Conservation (phyloP, 164 flowering plant species). For the Cinnamomum micranthum region DNA sequence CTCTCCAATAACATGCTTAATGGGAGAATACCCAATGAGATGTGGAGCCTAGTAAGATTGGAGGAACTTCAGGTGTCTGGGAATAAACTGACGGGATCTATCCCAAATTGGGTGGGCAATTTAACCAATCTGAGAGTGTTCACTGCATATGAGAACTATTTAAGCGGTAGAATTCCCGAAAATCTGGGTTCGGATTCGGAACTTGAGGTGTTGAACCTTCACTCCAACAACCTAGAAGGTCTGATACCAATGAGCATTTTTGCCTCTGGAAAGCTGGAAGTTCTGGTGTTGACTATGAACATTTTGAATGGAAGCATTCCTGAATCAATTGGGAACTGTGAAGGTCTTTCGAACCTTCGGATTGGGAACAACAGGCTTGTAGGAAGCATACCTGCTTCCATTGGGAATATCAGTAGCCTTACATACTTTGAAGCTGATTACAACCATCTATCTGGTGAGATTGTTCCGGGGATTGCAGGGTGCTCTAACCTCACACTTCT, state of each 20-base stretch:
- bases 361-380: slow-evolving; percentile 74
- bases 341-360: slow-evolving; percentile 67
- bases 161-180: slow-evolving; percentile 66
- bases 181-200: slow-evolving; percentile 59
- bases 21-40: slow-evolving; percentile 69
- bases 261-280: slow-evolving; percentile 59
- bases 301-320: slow-evolving; percentile 64
- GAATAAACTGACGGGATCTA: slow-evolving; percentile 66
- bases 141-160: slow-evolving; percentile 80
- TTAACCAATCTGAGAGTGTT: slow-evolving; percentile 63
- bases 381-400: slow-evolving; percentile 66
- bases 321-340: slow-evolving; percentile 57
- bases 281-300: slow-evolving; percentile 76
- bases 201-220: slow-evolving; percentile 75
- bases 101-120: slow-evolving; percentile 77
- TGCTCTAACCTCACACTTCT: slow-evolving; percentile 84
- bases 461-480: slow-evolving; percentile 57
- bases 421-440: slow-evolving; percentile 83
- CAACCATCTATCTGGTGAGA: slow-evolving; percentile 82
- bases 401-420: slow-evolving; percentile 77
- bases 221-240: slow-evolving; percentile 79
- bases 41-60: slow-evolving; percentile 46
- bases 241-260: slow-evolving; percentile 72
- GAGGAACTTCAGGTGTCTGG: slow-evolving; percentile 59
- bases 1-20: slow-evolving; percentile 65